Percentiles rank a stretch among this genome's conserved stretches.
Evolutionary conservation across 2,329 filamentous ascomycete species (phyloP).

Genomic region (Alternaria dauci): DNA sequence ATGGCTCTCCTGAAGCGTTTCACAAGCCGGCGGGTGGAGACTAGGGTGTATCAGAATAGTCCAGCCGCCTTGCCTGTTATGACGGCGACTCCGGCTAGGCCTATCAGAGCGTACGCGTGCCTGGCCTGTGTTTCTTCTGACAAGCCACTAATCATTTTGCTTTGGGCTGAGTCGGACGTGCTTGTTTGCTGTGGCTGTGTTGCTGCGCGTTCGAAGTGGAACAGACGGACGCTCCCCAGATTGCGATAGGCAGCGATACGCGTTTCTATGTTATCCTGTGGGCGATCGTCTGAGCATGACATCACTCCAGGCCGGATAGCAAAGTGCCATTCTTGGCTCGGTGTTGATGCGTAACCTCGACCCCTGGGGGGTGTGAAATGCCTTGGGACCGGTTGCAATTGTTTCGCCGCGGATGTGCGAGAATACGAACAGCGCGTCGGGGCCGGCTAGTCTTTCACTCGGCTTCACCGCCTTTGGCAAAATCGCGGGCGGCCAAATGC

Average conservation of each 20-base stretch:
- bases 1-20: slow-evolving; percentile 40
- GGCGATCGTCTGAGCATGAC: slow-evolving; percentile 28
- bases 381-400: slow-evolving; percentile 9
- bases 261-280: slow-evolving; percentile 20
- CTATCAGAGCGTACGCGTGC: slow-evolving; percentile 33
- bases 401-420: neutral
- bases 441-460: neutral
- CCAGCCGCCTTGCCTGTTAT: slow-evolving; percentile 30
- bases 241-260: slow-evolving; percentile 32
- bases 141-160: slow-evolving; percentile 41
- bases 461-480: slow-evolving; percentile 14
- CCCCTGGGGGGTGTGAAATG: slow-evolving; percentile 16
- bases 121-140: slow-evolving; percentile 37
- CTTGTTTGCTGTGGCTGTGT: slow-evolving; percentile 10
- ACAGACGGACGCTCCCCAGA: slow-evolving; percentile 16
- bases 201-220: slow-evolving; percentile 1
- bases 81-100: slow-evolving; percentile 17
- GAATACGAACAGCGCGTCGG: neutral
- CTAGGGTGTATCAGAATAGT: slow-evolving; percentile 45
- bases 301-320: slow-evolving; percentile 15
- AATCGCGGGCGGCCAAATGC: neutral
- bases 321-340: neutral
- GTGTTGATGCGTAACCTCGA: neutral
- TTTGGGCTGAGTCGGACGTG: slow-evolving; percentile 16
- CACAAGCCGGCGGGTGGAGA: slow-evolving; percentile 44